Conservation (phyloP, 345 rosid genomes). For the Triadica sebifera region DNA sequence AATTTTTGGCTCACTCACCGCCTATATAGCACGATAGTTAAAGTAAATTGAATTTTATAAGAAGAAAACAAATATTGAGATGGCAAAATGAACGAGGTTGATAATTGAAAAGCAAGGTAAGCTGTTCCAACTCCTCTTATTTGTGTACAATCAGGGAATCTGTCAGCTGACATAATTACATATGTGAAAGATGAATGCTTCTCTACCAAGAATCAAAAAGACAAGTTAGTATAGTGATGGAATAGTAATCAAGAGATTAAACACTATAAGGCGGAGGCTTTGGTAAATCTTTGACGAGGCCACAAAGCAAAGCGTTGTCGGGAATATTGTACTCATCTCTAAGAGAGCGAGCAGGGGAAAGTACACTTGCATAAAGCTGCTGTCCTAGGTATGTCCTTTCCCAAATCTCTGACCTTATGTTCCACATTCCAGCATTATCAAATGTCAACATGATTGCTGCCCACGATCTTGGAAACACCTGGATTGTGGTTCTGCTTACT, state of each 20-base stretch:
- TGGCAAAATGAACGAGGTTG: too few relatives aligned
- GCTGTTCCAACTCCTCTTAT: too few relatives aligned
- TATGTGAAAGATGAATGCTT: neutral
- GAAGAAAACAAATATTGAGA: too few relatives aligned
- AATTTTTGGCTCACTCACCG: too few relatives aligned
- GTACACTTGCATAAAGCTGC: constrained; percentile 61
- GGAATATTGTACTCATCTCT: constrained; percentile 84
- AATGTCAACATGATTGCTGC: constrained; percentile 76
- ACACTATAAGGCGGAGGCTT: constrained; percentile 56
- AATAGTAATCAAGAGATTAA: neutral
- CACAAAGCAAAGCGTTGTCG: constrained; percentile 55
- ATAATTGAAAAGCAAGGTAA: too few relatives aligned
- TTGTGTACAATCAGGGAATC: too few relatives aligned
- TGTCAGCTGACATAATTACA: neutral
- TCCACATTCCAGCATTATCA: too few relatives aligned
- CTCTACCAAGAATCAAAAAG: neutral
- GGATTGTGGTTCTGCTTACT: constrained; percentile 79
- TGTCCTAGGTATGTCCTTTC: constrained; percentile 76
- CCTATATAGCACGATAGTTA: too few relatives aligned
- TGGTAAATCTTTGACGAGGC: constrained; percentile 53
- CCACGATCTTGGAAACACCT: constrained; percentile 86
- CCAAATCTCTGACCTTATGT: constrained; percentile 64
- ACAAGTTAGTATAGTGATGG: neutral
- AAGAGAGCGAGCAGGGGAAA: constrained; percentile 63
- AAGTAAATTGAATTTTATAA: too few relatives aligned